Evolutionary conservation across 495 filamentous ascomycete genomes (phyloP).

Genomic region (Daldinia childiae): DNA sequence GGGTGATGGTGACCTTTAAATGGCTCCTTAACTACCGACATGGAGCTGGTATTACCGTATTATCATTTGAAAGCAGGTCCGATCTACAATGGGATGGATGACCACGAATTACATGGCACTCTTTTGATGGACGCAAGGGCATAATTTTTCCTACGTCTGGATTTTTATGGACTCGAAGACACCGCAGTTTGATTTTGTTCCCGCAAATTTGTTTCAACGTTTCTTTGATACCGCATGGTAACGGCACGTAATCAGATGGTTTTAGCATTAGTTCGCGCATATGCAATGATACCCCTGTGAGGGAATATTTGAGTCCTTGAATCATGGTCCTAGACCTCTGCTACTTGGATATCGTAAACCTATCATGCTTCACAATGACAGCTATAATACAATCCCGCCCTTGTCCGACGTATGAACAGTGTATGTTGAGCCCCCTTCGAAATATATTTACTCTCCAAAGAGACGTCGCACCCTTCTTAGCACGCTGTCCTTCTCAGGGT

Average conservation of each 20-base stretch:
- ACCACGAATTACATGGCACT: slow-evolving; percentile 36
- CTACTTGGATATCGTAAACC: slow-evolving; percentile 18
- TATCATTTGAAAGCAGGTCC: slow-evolving; percentile 7
- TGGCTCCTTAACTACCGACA: not conserved
- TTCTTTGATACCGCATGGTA: slow-evolving; percentile 36
- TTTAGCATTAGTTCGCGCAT: slow-evolving; percentile 36
- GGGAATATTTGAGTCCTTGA: slow-evolving; percentile 30
- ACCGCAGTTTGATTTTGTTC: slow-evolving; percentile 35
- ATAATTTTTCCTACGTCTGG: slow-evolving; percentile 30
- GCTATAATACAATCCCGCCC: slow-evolving; percentile 28
- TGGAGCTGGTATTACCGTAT: slow-evolving; percentile 5
- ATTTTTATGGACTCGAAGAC: slow-evolving; percentile 31
- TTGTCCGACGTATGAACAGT: slow-evolving; percentile 2
- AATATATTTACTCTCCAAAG: slow-evolving; percentile 80
- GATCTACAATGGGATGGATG: slow-evolving; percentile 23
- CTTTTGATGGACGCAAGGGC: slow-evolving; percentile 31
- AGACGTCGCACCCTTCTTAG: slow-evolving; percentile 87
- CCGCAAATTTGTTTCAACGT: slow-evolving; percentile 26
- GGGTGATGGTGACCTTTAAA: slow-evolving; percentile 35
- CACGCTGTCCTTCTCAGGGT: slow-evolving; percentile 99
- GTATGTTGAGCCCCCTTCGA: not conserved
- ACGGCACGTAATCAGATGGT: slow-evolving; percentile 35
- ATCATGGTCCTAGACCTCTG: slow-evolving; percentile 5
- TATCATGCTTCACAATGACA: slow-evolving; percentile 19
- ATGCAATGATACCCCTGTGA: slow-evolving; percentile 32